A percentile compares a stretch with the other conserved stretches of the same genome.
phyloP scores from a whole-genome alignment of 2,329 filamentous ascomycete genomes.

The Calonectria pauciramosa region DNA sequence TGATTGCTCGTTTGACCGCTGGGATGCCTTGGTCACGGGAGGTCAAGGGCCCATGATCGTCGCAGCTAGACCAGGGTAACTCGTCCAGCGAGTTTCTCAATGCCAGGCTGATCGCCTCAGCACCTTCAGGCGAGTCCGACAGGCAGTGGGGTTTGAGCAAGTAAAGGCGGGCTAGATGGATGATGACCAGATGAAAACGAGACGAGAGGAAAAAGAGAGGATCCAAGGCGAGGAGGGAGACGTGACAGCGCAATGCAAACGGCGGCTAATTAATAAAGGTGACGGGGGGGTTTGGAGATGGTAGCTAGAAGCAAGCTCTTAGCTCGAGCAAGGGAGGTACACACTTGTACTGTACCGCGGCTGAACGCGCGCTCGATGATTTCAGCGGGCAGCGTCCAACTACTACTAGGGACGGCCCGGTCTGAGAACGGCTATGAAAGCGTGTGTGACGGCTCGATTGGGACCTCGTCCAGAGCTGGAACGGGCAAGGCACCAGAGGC shows the following conservation, averaged over 20 bases:
- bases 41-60: conserved; percentile 44
- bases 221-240: conserved; percentile 23
- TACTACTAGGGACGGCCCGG: conserved; percentile 48
- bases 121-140: conserved; percentile 28
- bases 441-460: conserved; percentile 33
- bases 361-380: background rate
- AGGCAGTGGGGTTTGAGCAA: conserved; percentile 27
- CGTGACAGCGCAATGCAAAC: conserved; percentile 29
- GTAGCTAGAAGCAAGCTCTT: conserved; percentile 24
- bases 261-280: conserved; percentile 39
- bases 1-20: conserved; percentile 43
- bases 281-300: conserved; percentile 25
- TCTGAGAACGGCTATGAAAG: conserved; percentile 37
- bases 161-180: conserved; percentile 25
- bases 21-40: conserved; percentile 43
- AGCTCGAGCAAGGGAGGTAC: conserved; percentile 28
- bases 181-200: conserved; percentile 17
- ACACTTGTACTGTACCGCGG: conserved; percentile 15
- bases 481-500: conserved; percentile 30
- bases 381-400: conserved; percentile 28
- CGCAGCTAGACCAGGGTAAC: conserved; percentile 42
- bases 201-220: conserved; percentile 25
- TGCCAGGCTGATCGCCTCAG: conserved; percentile 35
- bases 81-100: conserved; percentile 24
- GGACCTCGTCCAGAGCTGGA: conserved; percentile 25